phyloP scores from a whole-genome alignment of 176 grass and related monocot species.

The Dendrocalamus sinicus region DNA sequence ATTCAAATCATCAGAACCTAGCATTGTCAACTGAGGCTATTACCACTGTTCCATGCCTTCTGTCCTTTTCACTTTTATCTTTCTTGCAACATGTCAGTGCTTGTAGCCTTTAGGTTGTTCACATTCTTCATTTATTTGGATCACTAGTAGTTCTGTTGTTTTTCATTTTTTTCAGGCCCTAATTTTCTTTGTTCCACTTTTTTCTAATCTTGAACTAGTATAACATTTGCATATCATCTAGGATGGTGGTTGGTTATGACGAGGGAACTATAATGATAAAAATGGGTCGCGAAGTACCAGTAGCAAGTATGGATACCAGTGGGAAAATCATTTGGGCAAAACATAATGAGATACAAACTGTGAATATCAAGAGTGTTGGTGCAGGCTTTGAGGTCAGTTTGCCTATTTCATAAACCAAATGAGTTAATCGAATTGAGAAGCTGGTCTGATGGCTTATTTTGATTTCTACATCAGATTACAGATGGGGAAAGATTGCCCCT shows the following conservation, averaged over 20 bases:
- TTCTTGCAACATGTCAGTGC: slow-evolving; percentile 17
- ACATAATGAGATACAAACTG: slow-evolving; percentile 96
- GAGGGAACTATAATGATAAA: slow-evolving; percentile 99
- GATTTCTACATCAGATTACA: slow-evolving; percentile 59
- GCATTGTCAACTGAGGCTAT: slow-evolving; percentile 1
- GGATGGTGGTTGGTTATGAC: slow-evolving; percentile 97
- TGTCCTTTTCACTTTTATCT: slow-evolving; percentile 10
- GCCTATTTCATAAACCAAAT: slow-evolving; percentile 6
- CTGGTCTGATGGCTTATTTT: slow-evolving; percentile 35
- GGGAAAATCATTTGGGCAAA: slow-evolving; percentile 99
- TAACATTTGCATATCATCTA: slow-evolving; percentile 37
- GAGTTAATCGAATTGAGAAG: slow-evolving; percentile 3
- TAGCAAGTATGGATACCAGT: slow-evolving; percentile 94
- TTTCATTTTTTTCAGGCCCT: background rate
- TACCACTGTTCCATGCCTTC: slow-evolving; percentile 23
- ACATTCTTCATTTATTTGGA: slow-evolving; percentile 35
- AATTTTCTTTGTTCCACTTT: slow-evolving; percentile 12
- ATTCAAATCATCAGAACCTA: background rate
- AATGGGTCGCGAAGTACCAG: slow-evolving; percentile 94
- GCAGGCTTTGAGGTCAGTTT: slow-evolving; percentile 79
- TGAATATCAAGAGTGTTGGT: slow-evolving; percentile 94
- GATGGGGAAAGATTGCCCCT: slow-evolving; percentile 97
- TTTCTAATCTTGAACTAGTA: slow-evolving; percentile 27
- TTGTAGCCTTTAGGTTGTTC: slow-evolving; percentile 18
- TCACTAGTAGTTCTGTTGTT: slow-evolving; percentile 20